Evolutionary conservation across 1,284 basidiomycete species (phyloP), one percentile per base, ranked within the genome.

Genomic region (Vanrija sp.): DNA sequence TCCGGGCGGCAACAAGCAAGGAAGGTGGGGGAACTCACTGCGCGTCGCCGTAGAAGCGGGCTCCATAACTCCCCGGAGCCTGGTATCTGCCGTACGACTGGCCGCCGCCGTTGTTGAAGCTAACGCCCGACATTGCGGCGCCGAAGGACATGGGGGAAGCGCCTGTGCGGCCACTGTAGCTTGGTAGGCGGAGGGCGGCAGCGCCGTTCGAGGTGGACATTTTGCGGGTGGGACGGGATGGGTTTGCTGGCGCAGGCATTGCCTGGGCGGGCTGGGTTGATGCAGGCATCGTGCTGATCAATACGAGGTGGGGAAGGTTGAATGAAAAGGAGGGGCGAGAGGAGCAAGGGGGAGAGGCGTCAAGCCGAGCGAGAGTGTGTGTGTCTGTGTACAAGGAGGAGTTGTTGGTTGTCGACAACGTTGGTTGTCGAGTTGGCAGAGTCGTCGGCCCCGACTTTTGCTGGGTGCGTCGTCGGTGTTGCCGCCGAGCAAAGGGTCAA

Each of bases 111-210:
- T 68, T 68, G 18, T 60, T 62, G 49, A 72, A 73, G 62, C 67
- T 71, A 41, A 73, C 65, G 1, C 72, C 72, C 0, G 66, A 65
- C 72, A 73, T 73, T 41, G 62, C 65, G n/a, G 60, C 65, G 23
- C 68, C 67, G 55, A 71, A 73, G 22, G 68, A 70, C 61, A 71
- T 66, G 14, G 72, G 72, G 19, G 69, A 70, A 23, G 61, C 65
- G 39, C 57, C 68, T 38, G 58, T 59, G 19, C 63, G 47, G 23
- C 44, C 36, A 10, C 18, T 5, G 20, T 43, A 51, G 10, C 37
- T 24, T 8, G 54, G 48, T 3, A 56, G 23, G 6, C 54, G 54
- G 38, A 56, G 51, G 9, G 45, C 48, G 16, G n/a, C n/a, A n/a
- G 51, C 46, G 12, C 31, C 31, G 27, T 49, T 35, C 12, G 54